phyloP scores from a whole-genome alignment of 139 green algal species.

The Ettlia oleoabundans region DNA sequence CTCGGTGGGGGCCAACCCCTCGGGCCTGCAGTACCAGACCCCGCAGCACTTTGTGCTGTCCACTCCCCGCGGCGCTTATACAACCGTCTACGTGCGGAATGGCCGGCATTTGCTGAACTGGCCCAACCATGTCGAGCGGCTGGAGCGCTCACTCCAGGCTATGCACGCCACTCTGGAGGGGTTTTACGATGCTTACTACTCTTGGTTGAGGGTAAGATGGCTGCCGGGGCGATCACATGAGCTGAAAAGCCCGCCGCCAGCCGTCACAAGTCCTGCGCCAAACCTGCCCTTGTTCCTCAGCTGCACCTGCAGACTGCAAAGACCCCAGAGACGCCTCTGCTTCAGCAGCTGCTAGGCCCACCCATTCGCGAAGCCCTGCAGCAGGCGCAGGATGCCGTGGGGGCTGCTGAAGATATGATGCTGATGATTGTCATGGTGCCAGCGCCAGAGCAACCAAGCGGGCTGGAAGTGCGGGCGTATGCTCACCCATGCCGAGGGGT shows the following conservation, averaged over 20 bases:
- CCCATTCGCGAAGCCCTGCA: not conserved
- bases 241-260: too few species aligned
- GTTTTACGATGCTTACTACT: slow-evolving; percentile 21
- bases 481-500: not conserved
- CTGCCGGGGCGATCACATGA: too few species aligned
- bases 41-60: not conserved
- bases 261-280: too few species aligned
- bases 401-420: not conserved
- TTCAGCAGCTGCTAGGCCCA: not conserved
- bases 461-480: not conserved
- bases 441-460: not conserved
- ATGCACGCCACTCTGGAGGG: slow-evolving; percentile 3
- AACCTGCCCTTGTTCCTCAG: too few species aligned
- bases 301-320: not conserved
- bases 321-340: not conserved
- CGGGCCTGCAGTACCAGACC: not conserved
- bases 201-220: slow-evolving; percentile 9
- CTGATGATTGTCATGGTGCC: slow-evolving; percentile 18
- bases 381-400: not conserved
- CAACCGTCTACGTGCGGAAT: slow-evolving; percentile 7
- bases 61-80: slow-evolving; percentile 30
- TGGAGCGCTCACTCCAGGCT: slow-evolving; percentile 18
- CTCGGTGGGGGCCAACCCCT: too few species aligned
- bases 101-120: slow-evolving; percentile 19
- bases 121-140: slow-evolving; percentile 32